A percentile compares a stretch with the other conserved stretches of the same genome.
phyloP scores from a whole-genome alignment of 441 rosid species.

The Syzygium malaccense region DNA sequence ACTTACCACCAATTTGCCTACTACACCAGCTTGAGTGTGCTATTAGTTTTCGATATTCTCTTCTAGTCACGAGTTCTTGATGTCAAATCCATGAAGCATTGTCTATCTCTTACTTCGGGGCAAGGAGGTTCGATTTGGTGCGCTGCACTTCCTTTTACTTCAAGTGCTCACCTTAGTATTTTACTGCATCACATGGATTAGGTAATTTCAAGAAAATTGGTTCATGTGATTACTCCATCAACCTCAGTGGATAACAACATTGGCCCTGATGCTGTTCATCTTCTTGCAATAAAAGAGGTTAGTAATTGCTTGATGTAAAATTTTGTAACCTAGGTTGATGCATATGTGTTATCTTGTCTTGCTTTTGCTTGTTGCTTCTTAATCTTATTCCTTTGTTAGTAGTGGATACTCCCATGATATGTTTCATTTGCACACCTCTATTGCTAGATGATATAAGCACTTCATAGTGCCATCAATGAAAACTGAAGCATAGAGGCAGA shows the following conservation, averaged over 20 bases:
- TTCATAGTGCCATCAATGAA: not conserved
- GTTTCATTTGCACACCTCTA: not conserved
- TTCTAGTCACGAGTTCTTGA: not conserved
- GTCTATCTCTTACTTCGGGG: not conserved
- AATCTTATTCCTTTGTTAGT: not conserved
- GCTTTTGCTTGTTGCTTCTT: not conserved
- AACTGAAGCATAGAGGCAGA: not conserved
- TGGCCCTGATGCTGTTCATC: conserved; percentile 92
- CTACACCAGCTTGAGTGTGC: not conserved
- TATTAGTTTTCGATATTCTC: not conserved
- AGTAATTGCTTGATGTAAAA: not conserved
- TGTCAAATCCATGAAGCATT: not conserved
- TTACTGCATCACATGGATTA: conserved; percentile 4
- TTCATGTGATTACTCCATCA: conserved; percentile 78
- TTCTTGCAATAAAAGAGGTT: conserved; percentile 62
- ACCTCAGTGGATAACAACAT: conserved; percentile 61
- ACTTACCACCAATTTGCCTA: not conserved
- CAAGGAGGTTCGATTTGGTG: not conserved
- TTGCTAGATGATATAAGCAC: not conserved
- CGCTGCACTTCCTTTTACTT: not conserved
- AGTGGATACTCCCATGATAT: not conserved
- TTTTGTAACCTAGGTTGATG: not conserved
- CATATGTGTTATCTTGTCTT: not conserved
- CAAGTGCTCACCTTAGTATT: not conserved
- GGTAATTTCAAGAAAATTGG: conserved; percentile 79